These are phyloP conservation scores for Polytolypa hystricis DNA, from an alignment of 2,329 filamentous ascomycete genomes.

Conservation along the genomic window DNA sequence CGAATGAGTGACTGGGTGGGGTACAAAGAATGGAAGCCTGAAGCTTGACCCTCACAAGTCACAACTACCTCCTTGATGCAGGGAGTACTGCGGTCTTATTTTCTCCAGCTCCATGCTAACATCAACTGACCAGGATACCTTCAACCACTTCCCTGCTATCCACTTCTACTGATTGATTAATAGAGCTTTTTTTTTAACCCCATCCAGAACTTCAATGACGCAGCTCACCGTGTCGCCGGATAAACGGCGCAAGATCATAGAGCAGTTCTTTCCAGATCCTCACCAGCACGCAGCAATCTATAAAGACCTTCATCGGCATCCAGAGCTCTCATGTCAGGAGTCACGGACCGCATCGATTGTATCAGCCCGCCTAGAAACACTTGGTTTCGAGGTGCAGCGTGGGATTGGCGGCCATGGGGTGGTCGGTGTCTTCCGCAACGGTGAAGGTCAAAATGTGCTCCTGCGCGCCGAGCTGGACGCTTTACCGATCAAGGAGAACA, in stretches of 20 bases:
- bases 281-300: constrained; percentile 29
- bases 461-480: constrained; percentile 42
- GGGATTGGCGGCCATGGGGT: constrained; percentile 38
- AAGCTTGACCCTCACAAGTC: background rate
- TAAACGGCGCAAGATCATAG: background rate
- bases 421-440: constrained; percentile 33
- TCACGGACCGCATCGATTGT: constrained; percentile 40
- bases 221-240: no score
- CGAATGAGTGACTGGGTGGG: no score
- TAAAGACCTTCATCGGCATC: constrained; percentile 48
- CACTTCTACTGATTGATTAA: background rate
- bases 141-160: background rate
- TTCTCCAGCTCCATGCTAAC: background rate
- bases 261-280: background rate
- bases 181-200: background rate
- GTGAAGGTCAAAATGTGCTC: constrained; percentile 34
- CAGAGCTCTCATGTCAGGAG: constrained; percentile 50
- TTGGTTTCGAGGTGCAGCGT: constrained; percentile 21
- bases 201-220: background rate
- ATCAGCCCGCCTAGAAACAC: constrained; percentile 18
- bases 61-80: background rate
- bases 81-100: background rate
- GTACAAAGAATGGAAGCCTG: no score
- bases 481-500: constrained; percentile 38
- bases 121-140: background rate